phyloP scores from a whole-genome alignment of 306 rosid genomes.

The Quercus parvula region DNA sequence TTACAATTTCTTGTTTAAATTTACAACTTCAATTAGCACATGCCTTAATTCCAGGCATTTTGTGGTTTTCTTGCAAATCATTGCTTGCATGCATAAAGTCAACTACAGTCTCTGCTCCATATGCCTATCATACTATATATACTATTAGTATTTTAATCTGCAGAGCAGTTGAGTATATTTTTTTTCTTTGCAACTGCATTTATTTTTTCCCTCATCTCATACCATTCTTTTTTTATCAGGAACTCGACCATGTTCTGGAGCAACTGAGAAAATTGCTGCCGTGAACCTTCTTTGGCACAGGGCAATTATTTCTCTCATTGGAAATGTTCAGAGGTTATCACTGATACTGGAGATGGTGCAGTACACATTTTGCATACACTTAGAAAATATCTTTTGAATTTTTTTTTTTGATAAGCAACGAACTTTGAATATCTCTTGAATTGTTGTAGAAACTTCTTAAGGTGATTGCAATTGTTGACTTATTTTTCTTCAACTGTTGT shows the following conservation, averaged over 20 bases:
- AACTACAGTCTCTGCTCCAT: constrained; percentile 1
- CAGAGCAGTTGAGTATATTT: neutral
- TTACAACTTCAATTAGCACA: neutral
- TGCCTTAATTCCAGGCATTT: neutral
- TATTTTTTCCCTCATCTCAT: constrained; percentile 10
- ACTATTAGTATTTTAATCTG: constrained; percentile 7
- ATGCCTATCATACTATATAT: neutral
- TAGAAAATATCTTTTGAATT: neutral
- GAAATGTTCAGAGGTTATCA: constrained; percentile 89
- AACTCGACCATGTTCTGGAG: constrained; percentile 89
- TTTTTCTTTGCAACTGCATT: neutral
- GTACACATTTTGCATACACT: constrained; percentile 7
- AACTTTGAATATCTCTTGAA: constrained; percentile 3
- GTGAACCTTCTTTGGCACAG: constrained; percentile 81
- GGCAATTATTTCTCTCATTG: constrained; percentile 93
- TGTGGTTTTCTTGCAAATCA: neutral
- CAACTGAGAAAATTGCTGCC: constrained; percentile 87
- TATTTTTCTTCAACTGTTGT: neutral
- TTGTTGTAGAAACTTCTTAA: neutral
- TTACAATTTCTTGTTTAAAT: neutral
- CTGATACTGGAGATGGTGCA: constrained; percentile 86
- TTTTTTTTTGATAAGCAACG: too few relatives aligned
- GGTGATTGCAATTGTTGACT: neutral
- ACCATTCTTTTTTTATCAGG: constrained; percentile 46
- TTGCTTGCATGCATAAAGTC: neutral